phyloP scores from a whole-genome alignment of 768 basidiomycete species.

The Chlorophyllum brunneum region DNA sequence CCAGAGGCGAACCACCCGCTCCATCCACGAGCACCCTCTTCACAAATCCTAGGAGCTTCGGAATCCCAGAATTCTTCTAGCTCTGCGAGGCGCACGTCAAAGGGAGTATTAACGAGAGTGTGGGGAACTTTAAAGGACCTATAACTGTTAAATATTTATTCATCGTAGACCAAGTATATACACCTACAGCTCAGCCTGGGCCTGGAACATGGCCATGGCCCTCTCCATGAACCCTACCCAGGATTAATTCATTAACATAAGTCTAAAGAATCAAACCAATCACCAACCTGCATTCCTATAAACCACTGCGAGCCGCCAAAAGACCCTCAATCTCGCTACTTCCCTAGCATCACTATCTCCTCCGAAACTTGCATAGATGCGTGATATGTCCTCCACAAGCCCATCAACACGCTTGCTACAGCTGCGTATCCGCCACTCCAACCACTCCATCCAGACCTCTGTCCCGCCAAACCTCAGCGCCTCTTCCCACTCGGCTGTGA shows the following conservation, averaged over 20 bases:
- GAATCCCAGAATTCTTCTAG: conserved; percentile 87
- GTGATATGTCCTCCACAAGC: conserved; percentile 47
- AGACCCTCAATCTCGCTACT: conserved; percentile 49
- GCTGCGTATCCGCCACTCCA: conserved; percentile 67
- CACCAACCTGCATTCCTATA: conserved; percentile 62
- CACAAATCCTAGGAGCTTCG: conserved; percentile 73
- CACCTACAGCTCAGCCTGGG: conserved; percentile 76
- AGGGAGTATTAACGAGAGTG: conserved; percentile 35
- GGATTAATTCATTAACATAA: conserved; percentile 9
- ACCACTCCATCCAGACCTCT: conserved; percentile 75
- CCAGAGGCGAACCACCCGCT: conserved; percentile 50
- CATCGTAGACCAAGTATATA: background rate
- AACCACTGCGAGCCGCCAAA: conserved; percentile 68
- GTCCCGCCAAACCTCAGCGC: conserved; percentile 50
- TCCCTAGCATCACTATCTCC: conserved; percentile 37
- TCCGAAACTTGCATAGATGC: conserved; percentile 41
- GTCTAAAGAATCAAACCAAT: background rate
- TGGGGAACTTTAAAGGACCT: conserved; percentile 61
- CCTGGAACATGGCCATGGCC: conserved; percentile 76
- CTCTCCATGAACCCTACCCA: conserved; percentile 66
- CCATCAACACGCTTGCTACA: conserved; percentile 45
- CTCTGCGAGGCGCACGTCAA: conserved; percentile 46
- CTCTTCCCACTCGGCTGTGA: conserved; percentile 65
- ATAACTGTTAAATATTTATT: conserved; percentile 3
- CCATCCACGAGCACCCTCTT: conserved; percentile 67